Base-by-base conservation (phyloP, 306 rosid genomes). In the Medicago ruthenica region DNA sequence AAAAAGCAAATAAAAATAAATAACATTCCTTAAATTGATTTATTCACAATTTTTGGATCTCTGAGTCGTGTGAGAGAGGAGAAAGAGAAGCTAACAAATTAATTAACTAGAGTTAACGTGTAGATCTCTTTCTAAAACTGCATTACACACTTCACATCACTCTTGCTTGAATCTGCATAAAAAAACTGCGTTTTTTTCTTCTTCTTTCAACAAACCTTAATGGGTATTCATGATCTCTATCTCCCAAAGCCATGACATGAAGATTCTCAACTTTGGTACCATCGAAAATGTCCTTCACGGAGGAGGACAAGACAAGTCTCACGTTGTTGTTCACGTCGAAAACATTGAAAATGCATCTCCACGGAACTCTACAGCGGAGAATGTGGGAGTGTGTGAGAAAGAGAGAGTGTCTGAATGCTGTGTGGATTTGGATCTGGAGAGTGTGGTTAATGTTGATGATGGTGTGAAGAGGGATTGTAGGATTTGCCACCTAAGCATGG, bases 391-490 rank as follows among this genome's bases (percentile, higher is more conserved):
- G 41, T 39, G 9, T 6, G 41, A 39, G 27, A 76, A 76, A n/a
- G 67, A 77, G 74, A 74, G 84, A 79, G 64, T 58, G 51, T 15
- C 18, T 6, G 18, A 50, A 8, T 70, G 76, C 70, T 76, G 85
- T 15, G 84, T 62, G 48, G 88, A 73, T 65, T 74, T 84, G 89
- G 90, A 87, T 87, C 88, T 81, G 80, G 18, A 31, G 9, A 60
- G 17, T 21, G 37, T 34, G 37, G 37, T 2, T 27, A 4, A 2
- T 27, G 34, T 27, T 27, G 34, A 27, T 5, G 37, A 34, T 34
- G 91, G 82, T 62, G 85, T 83, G 37, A 87, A 88, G 67, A 86
- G 87, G 76, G 89, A 88, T 61, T 90, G 91, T 47, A 84, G 93
- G 86, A 88, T 88, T 62, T 79, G 82, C 15, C 67, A 79, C 18